These are phyloP conservation scores for Boletus vermiculosoides DNA, from an alignment of 768 basidiomycete species.

Conservation along the genomic window DNA sequence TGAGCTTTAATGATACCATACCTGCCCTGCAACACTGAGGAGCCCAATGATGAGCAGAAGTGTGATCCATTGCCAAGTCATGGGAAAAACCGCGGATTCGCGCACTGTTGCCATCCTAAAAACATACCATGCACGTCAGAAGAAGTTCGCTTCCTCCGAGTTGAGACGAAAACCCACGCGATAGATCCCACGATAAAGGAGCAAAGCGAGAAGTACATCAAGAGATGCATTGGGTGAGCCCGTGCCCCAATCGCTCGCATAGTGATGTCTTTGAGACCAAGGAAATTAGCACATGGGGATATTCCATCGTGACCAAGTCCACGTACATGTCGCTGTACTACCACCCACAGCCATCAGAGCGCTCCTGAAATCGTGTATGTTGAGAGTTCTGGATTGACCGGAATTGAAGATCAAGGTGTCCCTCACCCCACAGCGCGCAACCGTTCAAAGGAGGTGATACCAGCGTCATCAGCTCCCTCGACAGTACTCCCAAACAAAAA, in stretches of 20 bases:
- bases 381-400: background rate
- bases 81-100: background rate
- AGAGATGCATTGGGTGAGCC: background rate
- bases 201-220: background rate
- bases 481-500: background rate
- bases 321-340: background rate
- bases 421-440: background rate
- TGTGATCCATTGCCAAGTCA: background rate
- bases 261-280: background rate
- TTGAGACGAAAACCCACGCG: background rate
- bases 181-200: background rate
- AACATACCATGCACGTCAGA: background rate
- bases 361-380: background rate
- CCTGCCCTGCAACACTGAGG: background rate
- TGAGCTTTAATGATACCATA: background rate
- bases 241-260: background rate
- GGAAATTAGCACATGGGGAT: background rate
- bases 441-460: background rate
- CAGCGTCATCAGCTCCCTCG: background rate
- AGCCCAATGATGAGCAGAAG: background rate
- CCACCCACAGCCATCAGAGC: background rate
- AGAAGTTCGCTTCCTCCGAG: background rate
- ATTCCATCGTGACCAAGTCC: background rate
- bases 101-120: background rate
- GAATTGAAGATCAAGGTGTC: background rate